Evolutionary conservation across 768 basidiomycete genomes (phyloP).

Genomic region (Suillus alpinus): DNA sequence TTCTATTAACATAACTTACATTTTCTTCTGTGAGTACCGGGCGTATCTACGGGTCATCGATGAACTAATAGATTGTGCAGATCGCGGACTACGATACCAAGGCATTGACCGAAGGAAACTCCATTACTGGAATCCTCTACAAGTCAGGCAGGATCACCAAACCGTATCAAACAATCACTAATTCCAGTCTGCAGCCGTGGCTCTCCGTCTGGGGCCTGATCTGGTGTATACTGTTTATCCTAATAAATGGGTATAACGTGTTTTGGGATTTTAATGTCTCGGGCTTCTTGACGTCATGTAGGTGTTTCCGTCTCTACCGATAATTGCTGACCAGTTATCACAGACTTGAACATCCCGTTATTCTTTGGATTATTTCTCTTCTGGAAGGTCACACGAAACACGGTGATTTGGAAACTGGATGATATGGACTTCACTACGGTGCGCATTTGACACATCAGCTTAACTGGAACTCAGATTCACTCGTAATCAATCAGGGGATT

Average conservation of each 20-base stretch:
- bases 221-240: slow-evolving; percentile 59
- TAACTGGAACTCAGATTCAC: neutral
- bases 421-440: slow-evolving; percentile 78
- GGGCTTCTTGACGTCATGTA: slow-evolving; percentile 48
- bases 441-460: slow-evolving; percentile 14
- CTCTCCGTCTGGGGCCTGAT: slow-evolving; percentile 66
- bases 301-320: slow-evolving; percentile 15
- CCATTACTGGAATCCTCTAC: slow-evolving; percentile 55
- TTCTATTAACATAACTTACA: slow-evolving; percentile 64
- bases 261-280: slow-evolving; percentile 61
- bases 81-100: slow-evolving; percentile 66
- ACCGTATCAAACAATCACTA: slow-evolving; percentile 17
- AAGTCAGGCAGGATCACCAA: slow-evolving; percentile 29
- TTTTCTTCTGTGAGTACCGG: slow-evolving; percentile 56
- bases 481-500: slow-evolving; percentile 44
- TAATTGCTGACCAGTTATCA: neutral
- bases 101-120: slow-evolving; percentile 61
- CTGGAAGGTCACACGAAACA: slow-evolving; percentile 19
- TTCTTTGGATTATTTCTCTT: slow-evolving; percentile 18
- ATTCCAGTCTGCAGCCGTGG: slow-evolving; percentile 38
- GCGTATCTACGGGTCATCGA: neutral
- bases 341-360: slow-evolving; percentile 32
- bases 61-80: slow-evolving; percentile 30
- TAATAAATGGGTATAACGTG: slow-evolving; percentile 53
- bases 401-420: slow-evolving; percentile 45